Evolutionary conservation across 495 filamentous ascomycete genomes (phyloP).

Genomic region (Geoglossum glabrum): DNA sequence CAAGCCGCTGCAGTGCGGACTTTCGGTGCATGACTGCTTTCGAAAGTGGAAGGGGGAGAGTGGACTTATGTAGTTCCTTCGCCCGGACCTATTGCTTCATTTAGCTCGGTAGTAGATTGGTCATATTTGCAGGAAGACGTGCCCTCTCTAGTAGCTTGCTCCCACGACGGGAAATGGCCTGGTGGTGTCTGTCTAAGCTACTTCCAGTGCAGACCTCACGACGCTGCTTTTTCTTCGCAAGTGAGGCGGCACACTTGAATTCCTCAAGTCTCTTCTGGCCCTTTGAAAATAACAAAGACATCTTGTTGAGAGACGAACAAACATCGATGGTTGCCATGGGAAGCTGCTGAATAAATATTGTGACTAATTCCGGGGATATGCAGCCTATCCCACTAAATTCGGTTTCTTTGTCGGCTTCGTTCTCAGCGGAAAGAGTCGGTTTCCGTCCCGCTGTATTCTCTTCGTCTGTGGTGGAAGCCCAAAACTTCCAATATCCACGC

Average conservation of each 20-base stretch:
- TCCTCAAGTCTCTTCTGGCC: slow-evolving; percentile 42
- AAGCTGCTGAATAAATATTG: slow-evolving; percentile 28
- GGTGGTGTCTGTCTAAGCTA: slow-evolving; percentile 19
- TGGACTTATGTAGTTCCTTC: slow-evolving; percentile 30
- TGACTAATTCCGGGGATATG: slow-evolving; percentile 10
- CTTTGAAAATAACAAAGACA: slow-evolving; percentile 25
- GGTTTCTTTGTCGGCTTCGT: not conserved
- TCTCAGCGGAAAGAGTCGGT: not conserved
- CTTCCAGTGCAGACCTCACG: slow-evolving; percentile 17
- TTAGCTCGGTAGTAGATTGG: not conserved
- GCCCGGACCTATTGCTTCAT: slow-evolving; percentile 25
- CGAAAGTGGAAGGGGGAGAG: slow-evolving; percentile 20
- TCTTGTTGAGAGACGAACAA: slow-evolving; percentile 25
- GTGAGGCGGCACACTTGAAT: slow-evolving; percentile 21
- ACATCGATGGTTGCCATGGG: slow-evolving; percentile 32
- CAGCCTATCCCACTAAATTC: not conserved
- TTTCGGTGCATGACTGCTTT: slow-evolving; percentile 30
- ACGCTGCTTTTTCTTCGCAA: slow-evolving; percentile 12
- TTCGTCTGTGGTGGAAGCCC: not conserved
- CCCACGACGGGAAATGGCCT: slow-evolving; percentile 8
- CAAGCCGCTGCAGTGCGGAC: slow-evolving; percentile 36
- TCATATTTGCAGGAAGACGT: not conserved
- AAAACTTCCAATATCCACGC: not conserved
- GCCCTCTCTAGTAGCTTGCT: not conserved
- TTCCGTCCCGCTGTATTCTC: not conserved